These are phyloP conservation scores for Neofusicoccum parvum DNA, from an alignment of 2,329 filamentous ascomycete genomes.

Conservation along the genomic window DNA sequence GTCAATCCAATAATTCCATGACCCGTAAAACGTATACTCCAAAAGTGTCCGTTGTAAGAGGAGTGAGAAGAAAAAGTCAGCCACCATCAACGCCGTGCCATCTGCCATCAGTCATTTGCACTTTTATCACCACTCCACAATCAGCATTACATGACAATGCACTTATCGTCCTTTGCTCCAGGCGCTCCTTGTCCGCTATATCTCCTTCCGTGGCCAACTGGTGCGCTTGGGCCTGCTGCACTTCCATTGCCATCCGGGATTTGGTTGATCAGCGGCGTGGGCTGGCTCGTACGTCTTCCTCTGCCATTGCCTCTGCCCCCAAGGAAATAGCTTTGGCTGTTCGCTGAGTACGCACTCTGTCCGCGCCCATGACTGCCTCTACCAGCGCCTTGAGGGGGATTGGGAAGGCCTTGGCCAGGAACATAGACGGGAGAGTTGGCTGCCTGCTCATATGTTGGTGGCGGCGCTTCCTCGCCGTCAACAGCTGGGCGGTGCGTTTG, in stretches of 20 bases:
- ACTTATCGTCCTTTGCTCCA: constrained; percentile 24
- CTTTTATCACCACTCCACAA: too few relatives aligned
- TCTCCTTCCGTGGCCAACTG: neutral
- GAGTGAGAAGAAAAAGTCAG: too few relatives aligned
- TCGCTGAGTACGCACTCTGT: constrained; percentile 21
- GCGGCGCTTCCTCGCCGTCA: constrained; percentile 55
- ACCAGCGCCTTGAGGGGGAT: constrained; percentile 37
- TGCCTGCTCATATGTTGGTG: constrained; percentile 68
- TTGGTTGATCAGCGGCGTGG: neutral
- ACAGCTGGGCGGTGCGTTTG: constrained; percentile 31
- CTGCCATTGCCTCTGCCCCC: constrained; percentile 18
- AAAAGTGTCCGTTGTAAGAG: too few relatives aligned
- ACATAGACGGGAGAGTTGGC: constrained; percentile 39
- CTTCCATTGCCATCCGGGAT: constrained; percentile 1
- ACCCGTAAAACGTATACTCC: too few relatives aligned
- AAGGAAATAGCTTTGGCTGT: constrained; percentile 14
- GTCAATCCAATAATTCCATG: too few relatives aligned
- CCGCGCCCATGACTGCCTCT: constrained; percentile 26
- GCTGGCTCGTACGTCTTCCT: neutral
- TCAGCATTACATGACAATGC: constrained; percentile 24
- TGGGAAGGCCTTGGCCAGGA: constrained; percentile 25
- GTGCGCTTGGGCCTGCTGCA: neutral
- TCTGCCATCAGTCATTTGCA: too few relatives aligned
- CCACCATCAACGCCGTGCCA: too few relatives aligned
- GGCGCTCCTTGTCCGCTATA: neutral